Base-by-base conservation (phyloP, 2,329 filamentous ascomycete species). In the Diplodia corticola region DNA sequence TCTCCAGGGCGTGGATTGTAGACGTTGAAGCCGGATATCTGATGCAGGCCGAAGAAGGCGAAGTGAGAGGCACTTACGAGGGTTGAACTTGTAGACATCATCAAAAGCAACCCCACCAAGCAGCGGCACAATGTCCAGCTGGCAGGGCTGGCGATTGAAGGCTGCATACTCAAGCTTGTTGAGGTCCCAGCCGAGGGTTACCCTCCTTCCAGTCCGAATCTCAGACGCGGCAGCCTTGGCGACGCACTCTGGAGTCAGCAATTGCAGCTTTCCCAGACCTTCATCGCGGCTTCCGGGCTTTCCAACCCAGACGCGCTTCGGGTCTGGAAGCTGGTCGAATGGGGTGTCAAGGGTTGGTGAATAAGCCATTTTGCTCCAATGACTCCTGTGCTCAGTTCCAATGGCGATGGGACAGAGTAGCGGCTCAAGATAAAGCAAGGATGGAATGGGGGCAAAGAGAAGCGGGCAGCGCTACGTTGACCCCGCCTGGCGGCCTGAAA, bases 231-330 rank as follows among this genome's bases (percentile, higher is more conserved):
- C 77, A 0, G 81, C 82, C 12, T 75, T 71, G 6, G 75, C 74
- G 20, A 82, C 77, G 12, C 76, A 76, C 17, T 76, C 72, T 0
- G 82, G 79, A 0, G 84, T 86, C 66, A 87, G 77, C 3, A 85
- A 77, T 71, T 86, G 86, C 1, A 87, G 76, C 69, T 82, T 84
- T 24, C 85, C 85, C 9, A 85, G 76, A 4, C 84, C 85, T 74
- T 87, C 85, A 61, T 84, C 81, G 33, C 72, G 73, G 9, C 80
- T 82, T 5, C 79, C 80, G 0, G 83, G 80, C 9, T 74, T 67
- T 4, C 78, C 81, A 17, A 79, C 70, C 83, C 83, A 85, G 37
- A 84, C 81, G 33, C 79, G 80, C 28, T 76, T 80, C 6, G 79
- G 80, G 65, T 85, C 80, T 1, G 82, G 80, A 15, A 85, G 80